A percentile compares a stretch with the other conserved stretches of the same genome.
phyloP scores from a whole-genome alignment of 2,329 filamentous ascomycete genomes.

The Xylogone sp. region DNA sequence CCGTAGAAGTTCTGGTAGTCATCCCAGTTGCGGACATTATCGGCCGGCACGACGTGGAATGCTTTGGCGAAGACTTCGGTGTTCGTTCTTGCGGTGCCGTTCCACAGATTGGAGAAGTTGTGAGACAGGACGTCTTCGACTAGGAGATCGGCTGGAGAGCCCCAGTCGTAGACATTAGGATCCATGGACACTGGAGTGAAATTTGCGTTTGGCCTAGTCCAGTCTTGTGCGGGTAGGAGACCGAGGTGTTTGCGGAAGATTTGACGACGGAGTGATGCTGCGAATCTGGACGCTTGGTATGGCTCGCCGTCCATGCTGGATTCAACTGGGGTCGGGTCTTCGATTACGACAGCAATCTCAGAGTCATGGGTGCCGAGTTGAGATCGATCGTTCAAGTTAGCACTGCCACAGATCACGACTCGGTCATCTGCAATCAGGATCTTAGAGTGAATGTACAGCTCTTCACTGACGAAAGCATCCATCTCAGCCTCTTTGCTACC shows the following conservation, averaged over 20 bases:
- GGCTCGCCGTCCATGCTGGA: conserved; percentile 70
- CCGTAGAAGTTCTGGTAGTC: conserved; percentile 71
- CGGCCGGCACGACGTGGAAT: conserved; percentile 75
- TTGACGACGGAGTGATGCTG: conserved; percentile 75
- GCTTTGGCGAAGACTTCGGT: conserved; percentile 77
- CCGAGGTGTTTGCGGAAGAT: conserved; percentile 92
- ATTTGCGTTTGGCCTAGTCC: conserved; percentile 66
- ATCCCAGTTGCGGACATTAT: conserved; percentile 66
- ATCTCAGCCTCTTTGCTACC: conserved; percentile 54
- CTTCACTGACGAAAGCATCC: conserved; percentile 58
- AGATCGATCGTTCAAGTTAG: conserved; percentile 58
- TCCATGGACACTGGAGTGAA: conserved; percentile 69
- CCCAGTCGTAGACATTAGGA: conserved; percentile 72
- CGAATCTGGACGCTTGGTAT: conserved; percentile 71
- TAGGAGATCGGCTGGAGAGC: conserved; percentile 59
- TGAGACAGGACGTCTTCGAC: conserved; percentile 72
- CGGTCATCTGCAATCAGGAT: conserved; percentile 78
- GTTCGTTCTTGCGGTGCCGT: conserved; percentile 67
- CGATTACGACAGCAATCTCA: conserved; percentile 85
- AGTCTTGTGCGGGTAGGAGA: conserved; percentile 69
- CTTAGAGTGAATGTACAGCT: conserved; percentile 63
- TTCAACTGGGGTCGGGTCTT: conserved; percentile 68
- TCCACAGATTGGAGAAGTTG: conserved; percentile 70
- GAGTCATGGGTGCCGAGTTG: conserved; percentile 83
- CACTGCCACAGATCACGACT: conserved; percentile 74